Base-by-base conservation (phyloP, 2,329 filamentous ascomycete genomes). In the Trichophyton equinum region DNA sequence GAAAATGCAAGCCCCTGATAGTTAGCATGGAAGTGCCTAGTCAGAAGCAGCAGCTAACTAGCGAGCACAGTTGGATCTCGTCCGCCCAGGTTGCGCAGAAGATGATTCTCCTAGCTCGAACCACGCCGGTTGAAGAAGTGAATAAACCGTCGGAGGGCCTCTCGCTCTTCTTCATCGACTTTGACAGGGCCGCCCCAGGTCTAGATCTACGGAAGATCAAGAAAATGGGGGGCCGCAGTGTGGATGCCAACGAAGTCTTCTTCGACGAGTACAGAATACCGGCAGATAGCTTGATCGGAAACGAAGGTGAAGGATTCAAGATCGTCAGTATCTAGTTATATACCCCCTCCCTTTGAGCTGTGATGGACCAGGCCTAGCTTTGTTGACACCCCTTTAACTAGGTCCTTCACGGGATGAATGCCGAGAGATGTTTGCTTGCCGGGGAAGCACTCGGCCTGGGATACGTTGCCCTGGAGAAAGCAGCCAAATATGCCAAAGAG, bases 171-270 rank as follows among this genome's bases (percentile, higher is more conserved):
- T 94, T 86, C 68, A 89, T 95, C 62, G 84, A 89, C 62, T 79
- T 95, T 3, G 82, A 92, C 70, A 80, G 79, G 22, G 69, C 69
- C 0, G 74, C 79, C 3, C 80, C 85, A 0, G 82, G 82, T 0
- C 75, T 92, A 1, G 82, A 86, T 8, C 76, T 94, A 69, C 83
- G 82, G 49, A 82, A 77, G 68, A 95, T 95, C 66, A 85, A 82
- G 72, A 95, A 95, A 72, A 94, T 95, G 88, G 90, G 90, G 7
- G 87, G 88, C 0, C 78, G 88, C 11, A 88, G 88, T 0, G 84
- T 95, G 0, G 89, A 94, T 67, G 88, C 89, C 0, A 95, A 95
- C 66, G 88, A 94, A 69, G 86, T 95, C 1, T 95, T 95, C 72
- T 94, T 95, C 70, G 88, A 94, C 71, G 82, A 85, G 65, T 95